Conservation (phyloP, 2,329 filamentous ascomycete genomes). For the Colletotrichum spinosum region DNA sequence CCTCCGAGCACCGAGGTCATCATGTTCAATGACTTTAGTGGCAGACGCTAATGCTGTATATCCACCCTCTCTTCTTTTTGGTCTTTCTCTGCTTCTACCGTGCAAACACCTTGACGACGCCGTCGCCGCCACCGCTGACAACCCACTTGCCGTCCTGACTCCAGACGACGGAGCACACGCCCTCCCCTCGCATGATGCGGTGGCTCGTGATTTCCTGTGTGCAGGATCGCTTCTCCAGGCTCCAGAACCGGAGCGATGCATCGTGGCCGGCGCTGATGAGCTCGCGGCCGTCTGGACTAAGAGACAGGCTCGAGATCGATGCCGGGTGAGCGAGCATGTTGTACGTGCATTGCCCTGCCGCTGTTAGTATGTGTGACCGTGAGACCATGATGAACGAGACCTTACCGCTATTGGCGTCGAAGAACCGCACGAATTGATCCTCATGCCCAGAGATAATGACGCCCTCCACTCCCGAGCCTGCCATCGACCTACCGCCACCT, state of each 20-base stretch:
- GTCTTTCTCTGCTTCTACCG: constrained; percentile 50
- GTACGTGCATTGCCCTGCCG: constrained; percentile 95
- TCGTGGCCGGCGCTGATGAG: constrained; percentile 97
- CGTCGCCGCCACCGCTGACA: constrained; percentile 93
- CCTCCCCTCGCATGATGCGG: constrained; percentile 94
- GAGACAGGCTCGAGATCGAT: constrained; percentile 89
- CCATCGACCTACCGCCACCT: constrained; percentile 71
- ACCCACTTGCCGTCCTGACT: constrained; percentile 95
- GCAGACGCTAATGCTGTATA: constrained; percentile 31
- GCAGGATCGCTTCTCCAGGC: constrained; percentile 92
- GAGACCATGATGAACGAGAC: constrained; percentile 40
- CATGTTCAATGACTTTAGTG: no score
- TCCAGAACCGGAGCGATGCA: constrained; percentile 96
- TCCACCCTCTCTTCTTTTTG: constrained; percentile 11
- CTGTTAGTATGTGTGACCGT: neutral
- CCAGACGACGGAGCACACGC: constrained; percentile 95
- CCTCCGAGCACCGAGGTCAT: no score
- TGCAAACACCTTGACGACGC: constrained; percentile 92
- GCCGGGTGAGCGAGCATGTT: constrained; percentile 97
- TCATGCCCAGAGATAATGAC: constrained; percentile 97
- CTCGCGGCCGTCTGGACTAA: constrained; percentile 93
- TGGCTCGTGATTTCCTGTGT: constrained; percentile 96
- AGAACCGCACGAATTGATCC: constrained; percentile 95
- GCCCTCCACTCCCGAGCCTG: constrained; percentile 86
- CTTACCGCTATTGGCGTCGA: constrained; percentile 98